phyloP scores from a whole-genome alignment of 73 alveolate genomes.

The Tetrahymena elliotti region DNA sequence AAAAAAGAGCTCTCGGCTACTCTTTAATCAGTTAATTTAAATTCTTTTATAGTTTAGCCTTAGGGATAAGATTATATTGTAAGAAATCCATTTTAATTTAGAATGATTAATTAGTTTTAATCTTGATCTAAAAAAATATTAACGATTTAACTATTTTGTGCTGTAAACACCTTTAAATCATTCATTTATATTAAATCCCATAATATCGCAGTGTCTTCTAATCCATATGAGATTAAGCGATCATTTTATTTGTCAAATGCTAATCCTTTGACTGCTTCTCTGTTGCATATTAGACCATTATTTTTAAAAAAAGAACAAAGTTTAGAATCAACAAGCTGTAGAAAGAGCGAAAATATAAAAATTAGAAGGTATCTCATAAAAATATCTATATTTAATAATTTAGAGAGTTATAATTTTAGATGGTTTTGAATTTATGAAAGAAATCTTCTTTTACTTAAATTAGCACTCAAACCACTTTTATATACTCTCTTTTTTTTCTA shows the following conservation, averaged over 20 bases:
- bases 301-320: not conserved
- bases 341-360: not conserved
- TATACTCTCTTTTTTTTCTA: not conserved
- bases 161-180: not conserved
- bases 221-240: not conserved
- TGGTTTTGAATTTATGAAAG: not conserved
- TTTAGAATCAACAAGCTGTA: not conserved
- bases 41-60: not conserved
- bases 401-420: not conserved
- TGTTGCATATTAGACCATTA: not conserved
- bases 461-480: not conserved
- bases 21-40: not conserved
- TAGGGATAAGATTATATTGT: not conserved
- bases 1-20: not conserved
- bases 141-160: not conserved
- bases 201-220: not conserved
- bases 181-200: not conserved
- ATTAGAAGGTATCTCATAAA: not conserved
- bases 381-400: not conserved
- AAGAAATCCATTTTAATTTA: not conserved
- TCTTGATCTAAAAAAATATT: not conserved
- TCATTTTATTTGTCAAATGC: not conserved
- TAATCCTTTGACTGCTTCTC: not conserved
- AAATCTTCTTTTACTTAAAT: not conserved
- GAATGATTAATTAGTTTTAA: not conserved